These are phyloP conservation scores for Botrytis sinoallii DNA, from an alignment of 2,329 filamentous ascomycete species.

Conservation along the genomic window DNA sequence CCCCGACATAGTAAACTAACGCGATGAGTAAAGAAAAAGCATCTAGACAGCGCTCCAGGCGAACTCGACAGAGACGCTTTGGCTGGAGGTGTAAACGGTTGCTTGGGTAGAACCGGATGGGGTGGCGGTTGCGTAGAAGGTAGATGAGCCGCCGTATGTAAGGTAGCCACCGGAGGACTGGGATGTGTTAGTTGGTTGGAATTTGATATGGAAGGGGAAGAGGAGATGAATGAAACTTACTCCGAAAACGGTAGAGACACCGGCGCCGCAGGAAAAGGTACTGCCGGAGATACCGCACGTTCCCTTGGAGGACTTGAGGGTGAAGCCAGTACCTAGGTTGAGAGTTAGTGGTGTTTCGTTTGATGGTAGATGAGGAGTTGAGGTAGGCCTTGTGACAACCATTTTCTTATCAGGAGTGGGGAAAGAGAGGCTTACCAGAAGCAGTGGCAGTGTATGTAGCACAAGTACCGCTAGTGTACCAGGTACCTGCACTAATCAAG, in stretches of 20 bases:
- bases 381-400: background rate
- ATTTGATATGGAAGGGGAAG: background rate
- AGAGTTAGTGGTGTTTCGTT: background rate
- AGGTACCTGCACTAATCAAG: slow-evolving; percentile 63
- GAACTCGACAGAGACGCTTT: slow-evolving; percentile 36
- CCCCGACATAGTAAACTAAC: background rate
- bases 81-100: slow-evolving; percentile 33
- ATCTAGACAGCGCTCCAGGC: slow-evolving; percentile 30
- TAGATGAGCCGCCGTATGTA: slow-evolving; percentile 32
- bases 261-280: slow-evolving; percentile 53
- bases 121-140: slow-evolving; percentile 38
- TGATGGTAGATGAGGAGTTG: background rate
- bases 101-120: slow-evolving; percentile 37
- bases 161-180: slow-evolving; percentile 26
- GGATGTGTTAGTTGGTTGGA: background rate
- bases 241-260: slow-evolving; percentile 42
- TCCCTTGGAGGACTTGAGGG: slow-evolving; percentile 56
- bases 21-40: background rate
- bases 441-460: slow-evolving; percentile 59
- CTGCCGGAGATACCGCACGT: slow-evolving; percentile 53
- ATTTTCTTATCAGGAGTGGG: background rate
- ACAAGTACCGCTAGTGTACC: slow-evolving; percentile 66
- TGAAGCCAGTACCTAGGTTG: slow-evolving; percentile 38
- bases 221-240: slow-evolving; percentile 29
- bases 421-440: slow-evolving; percentile 43